phyloP scores from a whole-genome alignment of 2,329 filamentous ascomycete genomes.

The Ascochyta lentis region DNA sequence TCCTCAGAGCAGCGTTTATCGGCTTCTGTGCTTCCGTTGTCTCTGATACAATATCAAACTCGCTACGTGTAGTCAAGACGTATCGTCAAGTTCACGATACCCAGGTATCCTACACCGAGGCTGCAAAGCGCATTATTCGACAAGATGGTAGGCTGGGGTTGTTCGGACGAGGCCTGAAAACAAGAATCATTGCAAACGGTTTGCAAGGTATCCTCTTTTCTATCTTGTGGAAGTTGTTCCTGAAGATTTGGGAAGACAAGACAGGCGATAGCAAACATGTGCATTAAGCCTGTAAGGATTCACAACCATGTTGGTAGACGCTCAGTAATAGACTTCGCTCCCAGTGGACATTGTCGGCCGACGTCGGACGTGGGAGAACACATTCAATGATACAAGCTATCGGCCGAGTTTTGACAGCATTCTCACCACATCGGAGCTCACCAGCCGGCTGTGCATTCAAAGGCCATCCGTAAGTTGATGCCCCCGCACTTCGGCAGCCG shows the following conservation, averaged over 20 bases:
- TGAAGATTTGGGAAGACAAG: conserved; percentile 35
- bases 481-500: conserved; percentile 12
- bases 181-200: conserved; percentile 39
- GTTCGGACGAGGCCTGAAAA: conserved; percentile 38
- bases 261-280: conserved; percentile 10
- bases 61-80: conserved; percentile 38
- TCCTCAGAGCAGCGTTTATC: conserved; percentile 36
- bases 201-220: conserved; percentile 41
- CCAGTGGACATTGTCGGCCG: neutral
- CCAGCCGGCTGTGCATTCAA: neutral
- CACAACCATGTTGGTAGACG: neutral
- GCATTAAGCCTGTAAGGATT: neutral
- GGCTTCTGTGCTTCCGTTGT: conserved; percentile 40
- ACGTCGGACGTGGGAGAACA: neutral
- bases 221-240: conserved; percentile 39
- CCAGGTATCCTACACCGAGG: conserved; percentile 35
- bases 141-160: conserved; percentile 34
- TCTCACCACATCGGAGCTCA: neutral
- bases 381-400: neutral
- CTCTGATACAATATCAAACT: conserved; percentile 40
- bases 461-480: neutral
- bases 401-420: too few species aligned
- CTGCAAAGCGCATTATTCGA: conserved; percentile 32
- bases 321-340: neutral
- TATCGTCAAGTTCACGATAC: conserved; percentile 41